Evolutionary conservation across 345 rosid species (phyloP).

Genomic region (Populus euphratica): DNA sequence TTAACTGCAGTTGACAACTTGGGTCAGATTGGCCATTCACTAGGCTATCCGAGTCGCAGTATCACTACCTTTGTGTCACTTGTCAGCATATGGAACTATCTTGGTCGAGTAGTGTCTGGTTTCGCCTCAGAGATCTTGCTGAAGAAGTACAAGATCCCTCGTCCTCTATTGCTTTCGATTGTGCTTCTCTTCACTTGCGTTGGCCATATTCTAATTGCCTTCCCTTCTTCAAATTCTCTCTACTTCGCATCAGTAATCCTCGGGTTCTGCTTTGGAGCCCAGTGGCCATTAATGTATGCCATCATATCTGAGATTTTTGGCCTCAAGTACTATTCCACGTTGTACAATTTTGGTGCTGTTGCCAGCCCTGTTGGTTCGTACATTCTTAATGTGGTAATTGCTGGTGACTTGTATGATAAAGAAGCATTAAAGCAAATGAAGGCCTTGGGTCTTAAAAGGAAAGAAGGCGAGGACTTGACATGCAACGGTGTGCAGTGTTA

Average conservation of each 20-base stretch:
- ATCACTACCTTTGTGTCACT: slow-evolving; percentile 19
- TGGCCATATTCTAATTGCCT: slow-evolving; percentile 20
- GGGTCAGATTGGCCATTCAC: slow-evolving; percentile 19
- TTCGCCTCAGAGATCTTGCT: slow-evolving; percentile 20
- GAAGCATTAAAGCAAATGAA: slow-evolving; percentile 6
- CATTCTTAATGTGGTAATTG: slow-evolving; percentile 12
- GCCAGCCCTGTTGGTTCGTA: slow-evolving; percentile 24
- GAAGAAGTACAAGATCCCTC: slow-evolving; percentile 13
- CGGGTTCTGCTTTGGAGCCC: slow-evolving; percentile 19
- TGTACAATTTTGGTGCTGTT: slow-evolving; percentile 17
- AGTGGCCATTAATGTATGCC: slow-evolving; percentile 14
- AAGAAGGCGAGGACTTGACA: slow-evolving; percentile 7
- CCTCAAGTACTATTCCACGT: slow-evolving; percentile 20
- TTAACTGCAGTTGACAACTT: slow-evolving; percentile 11
- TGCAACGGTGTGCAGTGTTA: slow-evolving; percentile 19
- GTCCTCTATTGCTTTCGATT: slow-evolving; percentile 7
- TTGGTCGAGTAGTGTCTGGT: slow-evolving; percentile 19
- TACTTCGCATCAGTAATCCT: slow-evolving; percentile 20
- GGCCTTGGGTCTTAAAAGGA: not conserved
- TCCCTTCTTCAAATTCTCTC: slow-evolving; percentile 19
- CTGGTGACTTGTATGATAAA: slow-evolving; percentile 11
- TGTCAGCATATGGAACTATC: slow-evolving; percentile 26
- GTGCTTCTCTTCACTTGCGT: slow-evolving; percentile 13
- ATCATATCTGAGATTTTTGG: slow-evolving; percentile 22
- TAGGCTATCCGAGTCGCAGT: slow-evolving; percentile 17